These are phyloP conservation scores for Glycine latifolia DNA, from an alignment of 306 rosid genomes.

Conservation along the genomic window DNA sequence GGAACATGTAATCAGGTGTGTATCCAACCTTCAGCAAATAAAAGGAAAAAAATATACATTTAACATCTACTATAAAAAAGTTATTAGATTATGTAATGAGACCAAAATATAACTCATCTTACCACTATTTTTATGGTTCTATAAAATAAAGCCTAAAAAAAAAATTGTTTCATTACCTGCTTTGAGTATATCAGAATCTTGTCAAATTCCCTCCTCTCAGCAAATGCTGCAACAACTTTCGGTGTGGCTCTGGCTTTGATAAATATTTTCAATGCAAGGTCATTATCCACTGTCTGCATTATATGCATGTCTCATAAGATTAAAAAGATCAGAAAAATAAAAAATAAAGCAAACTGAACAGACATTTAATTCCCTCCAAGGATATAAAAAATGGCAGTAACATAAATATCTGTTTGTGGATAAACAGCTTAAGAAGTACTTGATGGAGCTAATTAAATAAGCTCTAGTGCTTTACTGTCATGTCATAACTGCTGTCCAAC, in stretches of 20 bases:
- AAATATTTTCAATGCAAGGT: slow-evolving; percentile 78
- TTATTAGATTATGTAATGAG: slow-evolving; percentile 12
- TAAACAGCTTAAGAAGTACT: neutral
- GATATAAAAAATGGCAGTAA: neutral
- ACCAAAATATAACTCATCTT: neutral
- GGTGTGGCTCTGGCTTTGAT: slow-evolving; percentile 90
- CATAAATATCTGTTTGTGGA: neutral
- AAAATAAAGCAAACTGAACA: neutral
- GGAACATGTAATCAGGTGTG: slow-evolving; percentile 79
- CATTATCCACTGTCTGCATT: slow-evolving; percentile 78
- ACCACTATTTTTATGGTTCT: neutral
- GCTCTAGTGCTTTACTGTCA: neutral
- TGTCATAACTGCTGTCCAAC: neutral
- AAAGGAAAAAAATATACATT: slow-evolving; percentile 12
- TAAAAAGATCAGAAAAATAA: neutral
- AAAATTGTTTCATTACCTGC: slow-evolving; percentile 58
- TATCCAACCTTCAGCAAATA: slow-evolving; percentile 67
- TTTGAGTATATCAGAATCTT: slow-evolving; percentile 80
- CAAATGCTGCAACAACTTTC: slow-evolving; percentile 88
- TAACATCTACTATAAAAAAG: slow-evolving; percentile 3
- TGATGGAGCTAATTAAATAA: neutral
- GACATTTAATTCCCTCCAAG: neutral
- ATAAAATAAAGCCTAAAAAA: neutral
- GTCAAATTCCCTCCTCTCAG: slow-evolving; percentile 89
- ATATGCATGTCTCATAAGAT: neutral